Base-by-base conservation (phyloP, 352 stramenopile species). In the Phytophthora macrochlamydospora region DNA sequence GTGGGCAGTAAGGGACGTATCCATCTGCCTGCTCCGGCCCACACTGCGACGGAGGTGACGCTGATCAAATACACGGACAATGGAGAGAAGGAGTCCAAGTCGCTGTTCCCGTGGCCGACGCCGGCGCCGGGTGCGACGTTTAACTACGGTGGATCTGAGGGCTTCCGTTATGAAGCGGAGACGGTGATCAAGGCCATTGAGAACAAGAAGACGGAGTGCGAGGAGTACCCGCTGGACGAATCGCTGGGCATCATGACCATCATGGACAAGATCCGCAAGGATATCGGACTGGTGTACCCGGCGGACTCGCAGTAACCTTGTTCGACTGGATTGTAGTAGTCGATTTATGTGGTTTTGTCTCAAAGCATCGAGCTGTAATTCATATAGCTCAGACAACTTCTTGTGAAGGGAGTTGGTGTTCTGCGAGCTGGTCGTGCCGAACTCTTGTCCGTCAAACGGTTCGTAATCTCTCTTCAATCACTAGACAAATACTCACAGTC, bases 161-260 rank as follows among this genome's bases (percentile, higher is more conserved):
- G 85, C 8, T 92, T 96, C 48, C 57, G 70, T 14, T 94, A 93
- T 65, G 87, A 96, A 69, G 84, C 75, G 2, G 75, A 83, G 54
- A 79, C 85, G 2, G 85, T 94, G 8, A 76, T 73, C 1, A 60
- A 81, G 28, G 81, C 81, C 3, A 85, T 97, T 43, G 60, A 76
- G 65, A 67, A 66, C 43, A 72, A 82, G 51, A 56, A 83, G 24
- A 73, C 57, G 5, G 73, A 94, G 59, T 62, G 4, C 46, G 35
- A 51, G 51, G 72, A 85, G 38, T 89, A 87, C 48, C 65, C 82
- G n/a, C 72, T 73, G 53, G 53, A 74, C 14, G 80, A 91, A 32
- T 87, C 76, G 59, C 66, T 93, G 28, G 59, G 76, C 35, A 67
- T 90, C 43, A 78, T 79, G 53, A 59, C 55, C 18, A 79, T 91